These are phyloP conservation scores for Ceratopteris richardii DNA, from an alignment of 75 land plant species.

Conservation along the genomic window DNA sequence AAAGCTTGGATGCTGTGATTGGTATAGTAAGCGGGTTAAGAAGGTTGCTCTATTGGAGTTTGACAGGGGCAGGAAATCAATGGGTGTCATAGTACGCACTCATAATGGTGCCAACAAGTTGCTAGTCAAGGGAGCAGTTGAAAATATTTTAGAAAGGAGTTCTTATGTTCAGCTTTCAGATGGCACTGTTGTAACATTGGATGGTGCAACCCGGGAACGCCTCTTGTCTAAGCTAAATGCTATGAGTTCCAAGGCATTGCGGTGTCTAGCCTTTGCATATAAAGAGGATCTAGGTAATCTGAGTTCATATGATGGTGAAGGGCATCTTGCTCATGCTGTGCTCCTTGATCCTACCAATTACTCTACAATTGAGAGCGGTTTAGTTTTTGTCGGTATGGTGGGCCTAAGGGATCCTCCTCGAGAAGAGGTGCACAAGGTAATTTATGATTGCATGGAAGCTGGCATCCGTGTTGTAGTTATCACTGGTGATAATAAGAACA, in stretches of 20 bases:
- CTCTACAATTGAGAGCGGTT: constrained; percentile 52
- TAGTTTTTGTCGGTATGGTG: constrained; percentile 74
- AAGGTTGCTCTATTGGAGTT: constrained; percentile 72
- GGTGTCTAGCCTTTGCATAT: constrained; percentile 84
- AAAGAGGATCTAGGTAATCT: constrained; percentile 75
- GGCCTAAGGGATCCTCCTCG: constrained; percentile 95
- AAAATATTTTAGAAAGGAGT: constrained; percentile 73
- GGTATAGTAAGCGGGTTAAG: constrained; percentile 53
- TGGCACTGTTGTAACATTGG: constrained; percentile 55
- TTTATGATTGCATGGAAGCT: constrained; percentile 68
- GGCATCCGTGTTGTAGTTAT: constrained; percentile 88
- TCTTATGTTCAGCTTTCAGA: no score
- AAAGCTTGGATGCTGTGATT: constrained; percentile 35
- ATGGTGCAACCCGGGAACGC: constrained; percentile 41
- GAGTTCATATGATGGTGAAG: constrained; percentile 42
- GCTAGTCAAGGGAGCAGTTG: constrained; percentile 95
- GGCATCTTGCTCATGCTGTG: constrained; percentile 65
- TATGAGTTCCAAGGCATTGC: constrained; percentile 76
- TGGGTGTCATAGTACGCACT: constrained; percentile 64
- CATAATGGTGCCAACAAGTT: constrained; percentile 46
- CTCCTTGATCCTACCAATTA: constrained; percentile 71
- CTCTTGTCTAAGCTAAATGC: constrained; percentile 34
- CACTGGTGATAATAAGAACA: constrained; percentile 87
- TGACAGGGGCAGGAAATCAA: constrained; percentile 77
- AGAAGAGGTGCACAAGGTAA: constrained; percentile 72